Evolutionary conservation across 2,329 filamentous ascomycete genomes (phyloP).

Genomic region (Clarireedia hainanense): DNA sequence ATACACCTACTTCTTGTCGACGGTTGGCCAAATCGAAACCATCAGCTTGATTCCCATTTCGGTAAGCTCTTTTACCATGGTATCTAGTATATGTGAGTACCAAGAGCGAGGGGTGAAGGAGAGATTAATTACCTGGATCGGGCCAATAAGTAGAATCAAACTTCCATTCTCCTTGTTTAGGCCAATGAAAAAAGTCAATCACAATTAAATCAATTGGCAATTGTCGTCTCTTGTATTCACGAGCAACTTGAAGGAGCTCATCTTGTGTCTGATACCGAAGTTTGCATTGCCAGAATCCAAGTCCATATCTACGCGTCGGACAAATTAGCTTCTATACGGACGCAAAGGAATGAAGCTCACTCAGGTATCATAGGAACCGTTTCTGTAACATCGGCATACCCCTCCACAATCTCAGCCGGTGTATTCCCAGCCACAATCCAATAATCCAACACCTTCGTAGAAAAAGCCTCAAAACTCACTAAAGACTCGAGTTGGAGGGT

Average conservation of each 20-base stretch:
- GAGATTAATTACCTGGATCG: constrained; percentile 34
- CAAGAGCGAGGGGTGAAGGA: too few species aligned
- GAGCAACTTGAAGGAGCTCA: constrained; percentile 50
- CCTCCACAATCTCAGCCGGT: constrained; percentile 46
- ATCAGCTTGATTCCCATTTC: constrained; percentile 55
- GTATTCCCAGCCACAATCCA: constrained; percentile 53
- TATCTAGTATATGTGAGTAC: constrained; percentile 30
- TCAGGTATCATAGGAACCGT: constrained; percentile 60
- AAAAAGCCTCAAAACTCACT: constrained; percentile 51
- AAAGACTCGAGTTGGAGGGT: constrained; percentile 52
- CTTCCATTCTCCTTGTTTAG: constrained; percentile 58
- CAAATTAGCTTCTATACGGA: too few species aligned
- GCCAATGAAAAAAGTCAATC: constrained; percentile 62
- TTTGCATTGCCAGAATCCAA: constrained; percentile 64
- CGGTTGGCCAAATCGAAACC: constrained; percentile 63
- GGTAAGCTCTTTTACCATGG: constrained; percentile 55
- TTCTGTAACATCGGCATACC: constrained; percentile 49
- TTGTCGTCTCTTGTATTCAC: constrained; percentile 47
- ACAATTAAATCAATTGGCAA: constrained; percentile 60
- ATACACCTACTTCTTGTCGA: constrained; percentile 36
- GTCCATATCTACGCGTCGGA: constrained; percentile 37
- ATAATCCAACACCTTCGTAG: constrained; percentile 51
- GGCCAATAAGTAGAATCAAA: constrained; percentile 60
- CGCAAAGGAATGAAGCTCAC: not conserved
- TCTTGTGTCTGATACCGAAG: constrained; percentile 59